phyloP scores from a whole-genome alignment of 1,284 basidiomycete genomes.

The Leccinum variabile region DNA sequence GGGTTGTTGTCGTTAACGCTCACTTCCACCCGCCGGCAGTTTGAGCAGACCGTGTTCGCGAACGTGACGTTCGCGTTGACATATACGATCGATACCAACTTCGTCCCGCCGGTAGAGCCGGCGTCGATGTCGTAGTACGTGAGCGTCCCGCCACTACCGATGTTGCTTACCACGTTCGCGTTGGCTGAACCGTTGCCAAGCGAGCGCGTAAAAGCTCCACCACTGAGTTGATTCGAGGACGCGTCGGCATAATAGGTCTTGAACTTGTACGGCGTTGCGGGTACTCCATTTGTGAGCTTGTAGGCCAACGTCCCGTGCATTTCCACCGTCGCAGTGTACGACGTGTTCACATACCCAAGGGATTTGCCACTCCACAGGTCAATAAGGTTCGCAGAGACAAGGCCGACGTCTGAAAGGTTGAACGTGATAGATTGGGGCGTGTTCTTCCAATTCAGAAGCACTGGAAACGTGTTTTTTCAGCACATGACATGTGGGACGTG shows the following conservation, averaged over 20 bases:
- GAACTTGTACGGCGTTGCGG: neutral
- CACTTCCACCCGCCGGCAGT: slow-evolving; percentile 12
- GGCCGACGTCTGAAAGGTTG: slow-evolving; percentile 9
- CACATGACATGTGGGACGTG: neutral
- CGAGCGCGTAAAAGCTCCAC: slow-evolving; percentile 2
- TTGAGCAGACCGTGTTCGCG: slow-evolving; percentile 11
- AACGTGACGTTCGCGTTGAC: slow-evolving; percentile 14
- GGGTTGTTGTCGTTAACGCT: slow-evolving; percentile 5
- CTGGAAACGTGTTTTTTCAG: neutral
- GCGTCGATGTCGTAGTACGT: slow-evolving; percentile 14
- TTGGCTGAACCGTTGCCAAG: neutral
- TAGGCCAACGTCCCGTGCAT: slow-evolving; percentile 12
- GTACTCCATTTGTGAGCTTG: slow-evolving; percentile 4
- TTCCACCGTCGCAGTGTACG: neutral
- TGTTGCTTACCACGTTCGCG: neutral
- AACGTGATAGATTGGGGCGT: slow-evolving; percentile 5
- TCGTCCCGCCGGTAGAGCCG: slow-evolving; percentile 7
- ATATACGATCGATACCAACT: slow-evolving; percentile 12
- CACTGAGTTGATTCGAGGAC: slow-evolving; percentile 6
- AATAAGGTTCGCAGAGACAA: slow-evolving; percentile 7
- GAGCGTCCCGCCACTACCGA: slow-evolving; percentile 11
- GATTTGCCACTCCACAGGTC: slow-evolving; percentile 8
- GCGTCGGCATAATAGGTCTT: slow-evolving; percentile 10
- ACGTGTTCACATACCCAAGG: neutral
- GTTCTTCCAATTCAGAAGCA: slow-evolving; percentile 13